Percentiles rank a stretch among this genome's conserved stretches.
These are phyloP conservation scores for Aspergillus fischeri DNA, from an alignment of 2,329 filamentous ascomycete species.

Conservation along the genomic window DNA sequence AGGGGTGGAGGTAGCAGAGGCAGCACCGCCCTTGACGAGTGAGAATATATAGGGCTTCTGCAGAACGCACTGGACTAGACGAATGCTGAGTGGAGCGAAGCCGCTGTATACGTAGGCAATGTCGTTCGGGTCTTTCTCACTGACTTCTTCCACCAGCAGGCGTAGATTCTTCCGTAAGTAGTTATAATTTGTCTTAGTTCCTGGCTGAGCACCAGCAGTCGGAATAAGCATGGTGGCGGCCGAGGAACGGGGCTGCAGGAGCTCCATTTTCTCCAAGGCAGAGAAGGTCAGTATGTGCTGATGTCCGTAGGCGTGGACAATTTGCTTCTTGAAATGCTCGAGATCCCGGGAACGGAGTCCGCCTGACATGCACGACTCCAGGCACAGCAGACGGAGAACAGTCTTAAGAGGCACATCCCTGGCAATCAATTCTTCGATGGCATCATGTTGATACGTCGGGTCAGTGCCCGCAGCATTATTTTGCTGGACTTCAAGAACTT, in stretches of 20 bases:
- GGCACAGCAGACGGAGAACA: constrained; percentile 77
- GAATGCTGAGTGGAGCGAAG: constrained; percentile 87
- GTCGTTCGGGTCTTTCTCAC: constrained; percentile 89
- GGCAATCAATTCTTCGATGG: constrained; percentile 90
- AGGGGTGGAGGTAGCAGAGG: constrained; percentile 44
- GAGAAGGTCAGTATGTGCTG: constrained; percentile 89
- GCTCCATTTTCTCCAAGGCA: constrained; percentile 81
- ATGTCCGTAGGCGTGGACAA: constrained; percentile 90
- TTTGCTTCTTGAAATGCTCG: constrained; percentile 80
- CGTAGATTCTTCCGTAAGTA: constrained; percentile 80
- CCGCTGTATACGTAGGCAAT: constrained; percentile 98
- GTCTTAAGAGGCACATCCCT: constrained; percentile 76
- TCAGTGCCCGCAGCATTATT: constrained; percentile 89
- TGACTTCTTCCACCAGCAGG: constrained; percentile 92
- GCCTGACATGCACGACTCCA: constrained; percentile 86
- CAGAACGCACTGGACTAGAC: constrained; percentile 85
- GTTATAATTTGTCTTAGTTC: constrained; percentile 83
- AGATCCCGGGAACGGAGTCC: constrained; percentile 85
- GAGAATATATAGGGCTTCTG: constrained; percentile 81
- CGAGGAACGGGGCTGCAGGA: constrained; percentile 74
- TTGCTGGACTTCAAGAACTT: constrained; percentile 88
- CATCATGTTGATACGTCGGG: constrained; percentile 81
- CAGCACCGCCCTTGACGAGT: constrained; percentile 62
- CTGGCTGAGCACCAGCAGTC: constrained; percentile 59
- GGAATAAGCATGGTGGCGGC: constrained; percentile 78